Percentiles rank a stretch among this genome's conserved stretches.
These are phyloP conservation scores for Bidens hawaiensis DNA, from an alignment of 140 eudicot species.

Conservation along the genomic window DNA sequence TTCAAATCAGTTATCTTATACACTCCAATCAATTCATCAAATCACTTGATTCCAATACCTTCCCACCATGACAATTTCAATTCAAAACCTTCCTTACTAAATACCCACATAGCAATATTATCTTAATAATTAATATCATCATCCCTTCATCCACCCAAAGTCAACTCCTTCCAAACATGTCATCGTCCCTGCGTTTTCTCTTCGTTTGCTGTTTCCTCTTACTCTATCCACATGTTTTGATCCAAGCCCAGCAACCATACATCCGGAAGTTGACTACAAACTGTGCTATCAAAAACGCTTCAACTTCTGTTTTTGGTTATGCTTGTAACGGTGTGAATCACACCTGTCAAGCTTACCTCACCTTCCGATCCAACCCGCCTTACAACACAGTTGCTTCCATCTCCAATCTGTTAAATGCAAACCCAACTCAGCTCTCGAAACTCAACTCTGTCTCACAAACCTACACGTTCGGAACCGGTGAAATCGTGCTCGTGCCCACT, in stretches of 20 bases:
- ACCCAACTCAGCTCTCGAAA: slow-evolving; percentile 48
- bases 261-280: slow-evolving; percentile 23
- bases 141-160: not conserved
- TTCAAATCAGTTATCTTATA: not conserved
- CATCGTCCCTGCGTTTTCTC: slow-evolving; percentile 9
- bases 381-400: slow-evolving; percentile 57
- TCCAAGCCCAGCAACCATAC: slow-evolving; percentile 73
- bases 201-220: slow-evolving; percentile 23
- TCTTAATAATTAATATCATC: not conserved
- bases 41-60: not conserved
- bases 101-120: slow-evolving; percentile 4
- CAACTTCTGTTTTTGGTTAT: slow-evolving; percentile 63
- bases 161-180: slow-evolving; percentile 16
- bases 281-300: slow-evolving; percentile 35
- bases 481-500: slow-evolving; percentile 70
- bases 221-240: slow-evolving; percentile 14
- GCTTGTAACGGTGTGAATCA: slow-evolving; percentile 60
- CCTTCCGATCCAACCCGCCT: slow-evolving; percentile 63
- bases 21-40: slow-evolving; percentile 17
- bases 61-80: slow-evolving; percentile 19
- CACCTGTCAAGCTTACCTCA: slow-evolving; percentile 61
- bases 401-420: slow-evolving; percentile 45
- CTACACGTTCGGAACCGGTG: slow-evolving; percentile 32
- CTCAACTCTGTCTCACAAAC: slow-evolving; percentile 48
- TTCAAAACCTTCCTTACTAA: slow-evolving; percentile 1